These are phyloP conservation scores for Collybiopsis confluens DNA, from an alignment of 768 basidiomycete genomes.

Conservation along the genomic window DNA sequence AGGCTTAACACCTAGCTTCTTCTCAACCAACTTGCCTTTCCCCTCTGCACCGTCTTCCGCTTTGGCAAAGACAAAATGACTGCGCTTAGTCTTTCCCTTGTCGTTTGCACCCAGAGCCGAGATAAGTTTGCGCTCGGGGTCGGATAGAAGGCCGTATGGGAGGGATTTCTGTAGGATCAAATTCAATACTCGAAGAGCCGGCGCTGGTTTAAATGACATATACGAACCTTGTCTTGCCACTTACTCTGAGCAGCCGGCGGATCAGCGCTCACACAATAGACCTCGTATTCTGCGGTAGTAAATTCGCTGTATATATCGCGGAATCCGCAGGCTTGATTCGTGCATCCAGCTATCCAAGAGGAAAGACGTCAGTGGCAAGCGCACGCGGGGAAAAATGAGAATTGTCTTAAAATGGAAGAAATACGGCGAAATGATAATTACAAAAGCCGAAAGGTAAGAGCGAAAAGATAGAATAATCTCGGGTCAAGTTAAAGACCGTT, in stretches of 20 bases:
- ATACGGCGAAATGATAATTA: no score
- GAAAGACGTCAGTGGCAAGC: not conserved
- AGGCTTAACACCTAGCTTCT: conserved; percentile 82
- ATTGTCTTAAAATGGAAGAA: no score
- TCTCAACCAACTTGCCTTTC: conserved; percentile 70
- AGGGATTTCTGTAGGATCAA: conserved; percentile 59
- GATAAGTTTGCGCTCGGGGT: conserved; percentile 80
- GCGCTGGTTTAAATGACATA: not conserved
- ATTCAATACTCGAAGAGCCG: not conserved
- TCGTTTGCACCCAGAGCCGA: conserved; percentile 76
- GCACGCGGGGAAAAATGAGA: not conserved
- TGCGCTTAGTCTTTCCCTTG: conserved; percentile 82
- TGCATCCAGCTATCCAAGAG: conserved; percentile 69
- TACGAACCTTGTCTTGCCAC: conserved; percentile 80
- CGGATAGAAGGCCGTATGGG: conserved; percentile 83
- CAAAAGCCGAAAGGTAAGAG: no score
- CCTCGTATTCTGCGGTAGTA: conserved; percentile 57
- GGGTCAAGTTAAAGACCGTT: no score
- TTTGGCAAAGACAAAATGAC: conserved; percentile 91
- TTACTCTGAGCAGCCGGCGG: conserved; percentile 67
- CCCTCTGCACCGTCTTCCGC: conserved; percentile 30
- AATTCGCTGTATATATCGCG: conserved; percentile 82
- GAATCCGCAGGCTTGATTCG: conserved; percentile 89
- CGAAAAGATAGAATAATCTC: no score
- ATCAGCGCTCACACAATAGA: conserved; percentile 86